These are phyloP conservation scores for Hypomontagnella submonticulosa DNA, from an alignment of 495 filamentous ascomycete genomes.

Conservation along the genomic window DNA sequence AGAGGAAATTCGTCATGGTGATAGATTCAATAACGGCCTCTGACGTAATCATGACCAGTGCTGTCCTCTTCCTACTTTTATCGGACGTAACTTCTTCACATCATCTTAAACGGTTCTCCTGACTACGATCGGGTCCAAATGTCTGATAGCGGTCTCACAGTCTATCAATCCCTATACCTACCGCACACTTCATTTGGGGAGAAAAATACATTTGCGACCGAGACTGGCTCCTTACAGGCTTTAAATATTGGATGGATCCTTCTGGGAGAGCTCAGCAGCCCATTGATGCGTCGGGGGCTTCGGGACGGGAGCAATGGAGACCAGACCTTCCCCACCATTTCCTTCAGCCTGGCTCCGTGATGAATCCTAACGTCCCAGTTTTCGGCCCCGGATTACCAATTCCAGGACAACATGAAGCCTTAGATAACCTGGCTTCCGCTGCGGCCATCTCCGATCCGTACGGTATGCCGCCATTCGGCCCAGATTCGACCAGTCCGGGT, in stretches of 20 bases:
- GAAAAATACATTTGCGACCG: constrained; percentile 4
- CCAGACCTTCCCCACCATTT: constrained; percentile 38
- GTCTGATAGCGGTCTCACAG: background rate
- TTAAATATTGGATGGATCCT: constrained; percentile 29
- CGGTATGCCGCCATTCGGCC: background rate
- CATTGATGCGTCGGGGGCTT: background rate
- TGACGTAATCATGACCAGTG: constrained; percentile 43
- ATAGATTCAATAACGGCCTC: constrained; percentile 7
- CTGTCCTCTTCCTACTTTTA: background rate
- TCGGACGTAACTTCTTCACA: too few species aligned
- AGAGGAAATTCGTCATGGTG: constrained; percentile 28
- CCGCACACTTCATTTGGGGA: background rate
- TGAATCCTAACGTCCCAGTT: background rate
- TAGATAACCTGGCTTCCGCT: constrained; percentile 34
- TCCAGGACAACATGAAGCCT: constrained; percentile 4
- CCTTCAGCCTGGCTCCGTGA: constrained; percentile 3
- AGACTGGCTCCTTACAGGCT: background rate
- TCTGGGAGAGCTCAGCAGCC: constrained; percentile 4
- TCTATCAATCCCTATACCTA: background rate
- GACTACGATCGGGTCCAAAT: constrained; percentile 1
- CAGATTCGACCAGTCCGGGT: background rate
- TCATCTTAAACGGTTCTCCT: too few species aligned
- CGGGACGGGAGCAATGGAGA: constrained; percentile 25
- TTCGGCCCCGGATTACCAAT: background rate
- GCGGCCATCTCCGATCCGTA: constrained; percentile 36